Evolutionary conservation across 192 early-diverging fungal genomes (phyloP).

Genomic region (Dimargaris cristalligena): DNA sequence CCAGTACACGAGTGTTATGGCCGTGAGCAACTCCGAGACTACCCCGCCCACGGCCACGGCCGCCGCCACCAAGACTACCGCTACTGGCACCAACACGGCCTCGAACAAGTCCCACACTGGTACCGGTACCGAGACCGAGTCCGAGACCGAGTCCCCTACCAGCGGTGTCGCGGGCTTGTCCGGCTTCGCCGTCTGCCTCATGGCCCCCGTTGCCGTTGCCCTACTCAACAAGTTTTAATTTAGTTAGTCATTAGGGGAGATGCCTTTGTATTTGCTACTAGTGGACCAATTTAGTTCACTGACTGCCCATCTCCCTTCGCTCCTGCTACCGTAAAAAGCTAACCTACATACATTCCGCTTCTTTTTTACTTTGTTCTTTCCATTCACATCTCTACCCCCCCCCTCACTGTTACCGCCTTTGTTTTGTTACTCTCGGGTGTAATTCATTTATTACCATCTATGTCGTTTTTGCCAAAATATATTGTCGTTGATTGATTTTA

Average conservation of each 20-base stretch:
- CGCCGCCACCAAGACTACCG: neutral
- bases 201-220: neutral
- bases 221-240: neutral
- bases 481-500: no score
- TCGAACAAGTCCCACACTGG: neutral
- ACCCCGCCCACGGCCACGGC: neutral
- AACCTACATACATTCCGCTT: neutral
- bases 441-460: no score
- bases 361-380: neutral
- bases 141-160: neutral
- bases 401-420: no score
- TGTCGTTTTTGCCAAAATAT: no score
- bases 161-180: neutral
- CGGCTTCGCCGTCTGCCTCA: slow-evolving; percentile 2
- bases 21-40: neutral
- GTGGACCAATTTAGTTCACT: neutral
- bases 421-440: no score
- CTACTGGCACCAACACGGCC: neutral
- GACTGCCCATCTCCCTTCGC: neutral
- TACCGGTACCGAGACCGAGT: neutral
- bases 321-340: neutral
- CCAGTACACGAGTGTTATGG: neutral
- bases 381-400: no score
- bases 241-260: neutral
- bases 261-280: neutral